phyloP scores from a whole-genome alignment of 139 green algal species.

The Zygnema circumcarinatum region DNA sequence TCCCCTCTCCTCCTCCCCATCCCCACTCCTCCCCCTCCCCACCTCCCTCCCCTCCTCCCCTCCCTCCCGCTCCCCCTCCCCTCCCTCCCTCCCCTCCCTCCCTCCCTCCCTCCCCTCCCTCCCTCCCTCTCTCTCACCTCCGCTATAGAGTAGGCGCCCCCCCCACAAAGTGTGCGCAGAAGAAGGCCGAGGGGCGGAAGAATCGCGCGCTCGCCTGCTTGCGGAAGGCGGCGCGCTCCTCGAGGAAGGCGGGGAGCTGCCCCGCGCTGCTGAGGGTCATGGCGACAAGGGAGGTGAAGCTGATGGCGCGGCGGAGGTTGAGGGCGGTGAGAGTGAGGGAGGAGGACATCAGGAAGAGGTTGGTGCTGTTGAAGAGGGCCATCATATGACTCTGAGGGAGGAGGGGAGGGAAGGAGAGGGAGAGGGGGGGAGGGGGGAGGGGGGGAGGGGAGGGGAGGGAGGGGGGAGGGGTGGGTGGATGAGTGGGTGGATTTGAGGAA shows the following conservation, averaged over 20 bases:
- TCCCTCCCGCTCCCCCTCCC: too few species aligned
- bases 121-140: conserved; percentile 12
- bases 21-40: too few species aligned
- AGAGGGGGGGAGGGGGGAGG: too few species aligned
- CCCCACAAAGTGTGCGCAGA: neutral
- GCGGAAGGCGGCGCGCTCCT: conserved; percentile 23
- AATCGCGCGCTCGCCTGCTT: conserved; percentile 39
- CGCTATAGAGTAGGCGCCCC: conserved; percentile 17
- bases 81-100: too few species aligned
- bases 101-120: too few species aligned
- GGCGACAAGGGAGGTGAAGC: conserved; percentile 28
- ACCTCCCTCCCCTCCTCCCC: too few species aligned
- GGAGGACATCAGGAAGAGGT: neutral
- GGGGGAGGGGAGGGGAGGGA: too few species aligned
- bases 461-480: too few species aligned
- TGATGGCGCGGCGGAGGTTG: conserved; percentile 3
- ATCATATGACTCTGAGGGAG: too few species aligned
- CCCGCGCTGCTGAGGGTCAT: conserved; percentile 14
- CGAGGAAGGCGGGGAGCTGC: conserved; percentile 25
- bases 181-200: conserved; percentile 32
- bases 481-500: too few species aligned
- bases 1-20: too few species aligned
- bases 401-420: too few species aligned
- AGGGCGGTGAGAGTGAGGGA: neutral
- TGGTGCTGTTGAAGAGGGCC: conserved; percentile 8